Percentiles rank a stretch among this genome's conserved stretches.
phyloP scores from a whole-genome alignment of 148 eudicot genomes.

The Drosera capensis region DNA sequence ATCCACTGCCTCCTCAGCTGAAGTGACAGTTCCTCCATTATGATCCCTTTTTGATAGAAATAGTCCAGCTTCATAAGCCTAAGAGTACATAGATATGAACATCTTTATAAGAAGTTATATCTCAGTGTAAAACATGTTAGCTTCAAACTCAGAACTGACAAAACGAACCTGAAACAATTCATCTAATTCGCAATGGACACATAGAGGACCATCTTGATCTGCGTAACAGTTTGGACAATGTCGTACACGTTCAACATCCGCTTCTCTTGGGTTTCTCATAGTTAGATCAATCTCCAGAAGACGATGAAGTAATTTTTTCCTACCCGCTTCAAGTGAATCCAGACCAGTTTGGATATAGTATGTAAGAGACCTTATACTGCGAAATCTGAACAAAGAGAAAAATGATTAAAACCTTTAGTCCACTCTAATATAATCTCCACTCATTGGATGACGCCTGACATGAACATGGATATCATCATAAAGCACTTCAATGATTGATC shows the following conservation, averaged over 20 bases:
- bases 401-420: neutral
- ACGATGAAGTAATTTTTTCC: conserved; percentile 47
- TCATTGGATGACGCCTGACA: no score
- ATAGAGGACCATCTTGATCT: conserved; percentile 54
- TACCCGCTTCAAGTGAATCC: conserved; percentile 58
- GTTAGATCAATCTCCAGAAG: conserved; percentile 58
- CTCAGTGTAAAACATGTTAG: conserved; percentile 1
- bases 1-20: conserved; percentile 73
- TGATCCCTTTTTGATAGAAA: conserved; percentile 57
- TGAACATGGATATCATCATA: no score
- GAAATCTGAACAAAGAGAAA: conserved; percentile 36
- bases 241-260: conserved; percentile 68
- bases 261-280: conserved; percentile 70
- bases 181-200: conserved; percentile 82
- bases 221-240: conserved; percentile 63
- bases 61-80: conserved; percentile 94
- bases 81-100: conserved; percentile 5
- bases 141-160: neutral
- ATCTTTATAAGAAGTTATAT: neutral
- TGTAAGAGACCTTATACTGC: conserved; percentile 44
- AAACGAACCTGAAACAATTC: conserved; percentile 65
- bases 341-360: conserved; percentile 63
- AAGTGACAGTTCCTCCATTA: conserved; percentile 43
- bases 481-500: no score
- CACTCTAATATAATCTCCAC: neutral